Percentiles rank a stretch among this genome's conserved stretches.
phyloP scores from a whole-genome alignment of 148 eudicot genomes.

The Silene latifolia region DNA sequence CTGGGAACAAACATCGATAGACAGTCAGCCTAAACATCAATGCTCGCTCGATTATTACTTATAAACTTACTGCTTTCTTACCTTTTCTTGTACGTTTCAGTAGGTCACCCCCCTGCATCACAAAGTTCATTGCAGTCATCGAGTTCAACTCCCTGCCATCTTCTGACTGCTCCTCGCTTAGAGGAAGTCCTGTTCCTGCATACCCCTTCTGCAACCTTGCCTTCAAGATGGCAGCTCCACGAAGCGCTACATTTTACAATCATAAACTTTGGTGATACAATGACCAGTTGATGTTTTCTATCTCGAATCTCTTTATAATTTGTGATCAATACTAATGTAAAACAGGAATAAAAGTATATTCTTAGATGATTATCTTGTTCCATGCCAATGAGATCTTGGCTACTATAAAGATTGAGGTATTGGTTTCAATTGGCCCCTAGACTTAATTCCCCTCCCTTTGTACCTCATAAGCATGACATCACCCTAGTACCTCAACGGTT shows the following conservation, averaged over 20 bases:
- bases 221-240: conserved; percentile 77
- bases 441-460: not conserved
- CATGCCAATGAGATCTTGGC: not conserved
- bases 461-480: no score
- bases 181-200: conserved; percentile 35
- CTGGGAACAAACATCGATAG: conserved; percentile 35
- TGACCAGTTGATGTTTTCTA: not conserved
- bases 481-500: not conserved
- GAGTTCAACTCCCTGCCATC: conserved; percentile 49
- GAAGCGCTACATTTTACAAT: conserved; percentile 44
- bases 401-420: not conserved
- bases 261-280: not conserved
- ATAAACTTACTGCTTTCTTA: conserved; percentile 17
- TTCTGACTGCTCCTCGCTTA: conserved; percentile 44
- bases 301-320: not conserved
- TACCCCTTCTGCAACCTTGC: conserved; percentile 63
- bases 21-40: conserved; percentile 10
- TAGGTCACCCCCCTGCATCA: conserved; percentile 74
- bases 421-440: not conserved
- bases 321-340: not conserved
- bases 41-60: not conserved
- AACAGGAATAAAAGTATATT: not conserved
- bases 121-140: conserved; percentile 48
- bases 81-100: conserved; percentile 94
- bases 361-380: not conserved